Conservation (phyloP, 805 yeast species). For the Cyberlindnera meyerae region DNA sequence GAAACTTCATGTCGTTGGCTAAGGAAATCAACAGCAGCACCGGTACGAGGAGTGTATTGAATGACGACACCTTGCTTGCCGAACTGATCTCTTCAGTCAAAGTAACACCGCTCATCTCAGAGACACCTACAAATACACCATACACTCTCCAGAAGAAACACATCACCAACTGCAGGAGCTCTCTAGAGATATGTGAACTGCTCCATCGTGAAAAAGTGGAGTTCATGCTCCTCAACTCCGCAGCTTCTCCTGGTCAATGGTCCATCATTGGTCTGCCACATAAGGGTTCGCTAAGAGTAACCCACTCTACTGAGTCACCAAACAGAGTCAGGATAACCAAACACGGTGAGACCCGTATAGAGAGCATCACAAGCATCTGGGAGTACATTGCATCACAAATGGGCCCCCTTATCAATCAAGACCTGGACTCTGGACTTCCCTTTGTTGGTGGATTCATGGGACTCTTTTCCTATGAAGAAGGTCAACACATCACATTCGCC, state of each 20-base stretch:
- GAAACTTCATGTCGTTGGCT: conserved; percentile 45
- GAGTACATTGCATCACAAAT: conserved; percentile 44
- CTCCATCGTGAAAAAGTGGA: conserved; percentile 32
- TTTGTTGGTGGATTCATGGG: conserved; percentile 94
- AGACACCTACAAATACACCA: neutral
- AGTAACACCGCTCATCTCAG: conserved; percentile 17
- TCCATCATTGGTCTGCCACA: conserved; percentile 76
- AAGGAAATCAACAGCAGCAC: conserved; percentile 20
- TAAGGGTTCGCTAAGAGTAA: conserved; percentile 37
- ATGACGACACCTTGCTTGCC: conserved; percentile 10
- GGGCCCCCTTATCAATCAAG: conserved; percentile 28
- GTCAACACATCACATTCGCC: conserved; percentile 36
- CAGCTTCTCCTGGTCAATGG: conserved; percentile 83
- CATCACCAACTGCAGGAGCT: conserved; percentile 9
- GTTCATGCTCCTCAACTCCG: conserved; percentile 67
- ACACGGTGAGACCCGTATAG: neutral
- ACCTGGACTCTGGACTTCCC: conserved; percentile 43
- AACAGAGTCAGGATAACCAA: conserved; percentile 2
- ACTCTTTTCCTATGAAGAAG: conserved; percentile 82
- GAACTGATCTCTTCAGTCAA: conserved; percentile 9
- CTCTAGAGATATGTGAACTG: conserved; percentile 51
- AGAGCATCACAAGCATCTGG: conserved; percentile 39
- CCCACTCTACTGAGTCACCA: conserved; percentile 52
- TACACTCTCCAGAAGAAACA: conserved; percentile 5
- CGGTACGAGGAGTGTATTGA: conserved; percentile 18